phyloP scores from a whole-genome alignment of 129 eudicot species.

The Solidago caesia region DNA sequence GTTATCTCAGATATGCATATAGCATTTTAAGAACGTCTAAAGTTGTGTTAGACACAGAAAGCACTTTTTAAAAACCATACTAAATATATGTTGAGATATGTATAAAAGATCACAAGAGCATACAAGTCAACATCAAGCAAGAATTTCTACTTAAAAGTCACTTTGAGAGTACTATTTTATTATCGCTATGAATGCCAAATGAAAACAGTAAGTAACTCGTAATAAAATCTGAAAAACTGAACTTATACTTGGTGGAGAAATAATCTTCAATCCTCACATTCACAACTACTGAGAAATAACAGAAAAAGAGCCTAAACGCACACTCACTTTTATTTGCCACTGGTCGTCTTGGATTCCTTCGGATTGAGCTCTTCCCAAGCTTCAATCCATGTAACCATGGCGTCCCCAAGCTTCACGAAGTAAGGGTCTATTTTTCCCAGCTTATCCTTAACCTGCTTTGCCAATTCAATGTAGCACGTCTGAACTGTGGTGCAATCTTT shows the following conservation, averaged over 20 bases:
- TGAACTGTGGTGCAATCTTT: constrained; percentile 63
- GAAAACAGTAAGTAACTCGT: constrained; percentile 3
- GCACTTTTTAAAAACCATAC: background rate
- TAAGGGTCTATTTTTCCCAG: constrained; percentile 49
- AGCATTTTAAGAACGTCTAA: background rate
- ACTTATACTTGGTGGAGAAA: constrained; percentile 9
- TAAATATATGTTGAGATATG: background rate
- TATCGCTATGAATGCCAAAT: constrained; percentile 12
- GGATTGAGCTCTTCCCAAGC: constrained; percentile 73
- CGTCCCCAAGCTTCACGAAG: constrained; percentile 58
- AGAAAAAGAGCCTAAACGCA: constrained; percentile 12
- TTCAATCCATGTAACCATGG: constrained; percentile 68
- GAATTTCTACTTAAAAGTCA: background rate
- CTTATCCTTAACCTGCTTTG: constrained; percentile 52
- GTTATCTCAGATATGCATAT: background rate
- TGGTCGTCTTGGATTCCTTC: constrained; percentile 16
- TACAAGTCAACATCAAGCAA: constrained; percentile 3
- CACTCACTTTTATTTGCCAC: constrained; percentile 22
- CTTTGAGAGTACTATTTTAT: constrained; percentile 5
- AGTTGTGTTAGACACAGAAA: background rate
- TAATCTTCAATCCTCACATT: constrained; percentile 14
- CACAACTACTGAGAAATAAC: constrained; percentile 11
- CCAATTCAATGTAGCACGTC: constrained; percentile 43
- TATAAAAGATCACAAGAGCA: background rate
- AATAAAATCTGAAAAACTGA: constrained; percentile 21